Percentiles rank a stretch among this genome's conserved stretches.
These are phyloP conservation scores for Ogataea haglerorum DNA, from an alignment of 805 yeast species.

Conservation along the genomic window DNA sequence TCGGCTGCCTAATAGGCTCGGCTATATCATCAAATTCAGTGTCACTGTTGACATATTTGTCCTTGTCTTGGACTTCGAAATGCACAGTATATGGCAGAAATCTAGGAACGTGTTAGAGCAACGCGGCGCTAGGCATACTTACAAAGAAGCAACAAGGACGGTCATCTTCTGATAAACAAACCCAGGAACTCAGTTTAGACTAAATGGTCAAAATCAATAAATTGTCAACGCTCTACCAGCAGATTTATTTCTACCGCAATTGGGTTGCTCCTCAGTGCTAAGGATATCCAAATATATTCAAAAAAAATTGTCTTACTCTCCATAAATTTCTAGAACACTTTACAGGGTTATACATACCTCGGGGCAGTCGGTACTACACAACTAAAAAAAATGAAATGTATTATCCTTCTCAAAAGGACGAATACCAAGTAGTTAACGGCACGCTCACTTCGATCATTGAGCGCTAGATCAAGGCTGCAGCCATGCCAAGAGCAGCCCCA, in stretches of 20 bases:
- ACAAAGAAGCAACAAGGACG: constrained; percentile 66
- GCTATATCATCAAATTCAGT: constrained; percentile 24
- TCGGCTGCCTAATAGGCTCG: constrained; percentile 22
- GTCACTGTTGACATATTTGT: constrained; percentile 12
- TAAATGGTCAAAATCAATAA: background rate
- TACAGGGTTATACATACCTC: background rate
- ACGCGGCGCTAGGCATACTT: constrained; percentile 31
- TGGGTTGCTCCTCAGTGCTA: no score
- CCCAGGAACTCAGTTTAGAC: background rate
- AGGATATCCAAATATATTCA: no score
- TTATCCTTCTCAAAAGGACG: constrained; percentile 10
- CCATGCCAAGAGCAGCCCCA: constrained; percentile 24
- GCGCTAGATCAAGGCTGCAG: constrained; percentile 22
- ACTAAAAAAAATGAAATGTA: constrained; percentile 12
- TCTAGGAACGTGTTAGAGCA: constrained; percentile 24
- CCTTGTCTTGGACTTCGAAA: constrained; percentile 40
- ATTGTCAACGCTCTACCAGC: background rate
- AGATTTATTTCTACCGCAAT: no score
- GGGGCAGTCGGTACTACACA: background rate
- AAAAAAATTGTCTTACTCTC: background rate
- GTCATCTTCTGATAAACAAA: constrained; percentile 43
- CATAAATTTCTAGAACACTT: background rate
- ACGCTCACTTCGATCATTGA: background rate
- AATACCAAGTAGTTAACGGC: background rate
- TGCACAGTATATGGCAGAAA: constrained; percentile 78